Percentiles rank a stretch among this genome's conserved stretches.
phyloP scores from a whole-genome alignment of 2,329 filamentous ascomycete genomes.

The Talaromyces sp. region DNA sequence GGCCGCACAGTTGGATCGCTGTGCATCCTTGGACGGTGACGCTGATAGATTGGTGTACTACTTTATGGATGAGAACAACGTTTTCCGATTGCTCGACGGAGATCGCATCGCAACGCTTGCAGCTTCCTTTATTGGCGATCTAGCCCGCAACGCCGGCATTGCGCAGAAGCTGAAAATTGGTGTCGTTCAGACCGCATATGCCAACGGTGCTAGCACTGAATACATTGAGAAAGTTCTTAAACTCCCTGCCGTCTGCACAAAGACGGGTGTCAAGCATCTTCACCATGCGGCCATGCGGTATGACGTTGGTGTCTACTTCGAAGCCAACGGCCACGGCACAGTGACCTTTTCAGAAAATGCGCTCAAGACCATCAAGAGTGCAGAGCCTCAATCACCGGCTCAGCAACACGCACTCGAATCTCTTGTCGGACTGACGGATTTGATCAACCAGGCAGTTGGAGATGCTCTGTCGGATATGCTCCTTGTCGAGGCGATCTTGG shows the following conservation, averaged over 20 bases:
- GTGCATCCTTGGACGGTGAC: slow-evolving; percentile 90
- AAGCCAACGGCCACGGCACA: slow-evolving; percentile 96
- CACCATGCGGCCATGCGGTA: slow-evolving; percentile 95
- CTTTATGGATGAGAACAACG: slow-evolving; percentile 74
- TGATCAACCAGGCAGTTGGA: slow-evolving; percentile 98
- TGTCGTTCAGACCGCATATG: slow-evolving; percentile 95
- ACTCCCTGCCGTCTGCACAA: slow-evolving; percentile 86
- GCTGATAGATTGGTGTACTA: slow-evolving; percentile 96
- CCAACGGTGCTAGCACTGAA: slow-evolving; percentile 89
- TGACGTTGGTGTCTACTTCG: slow-evolving; percentile 96
- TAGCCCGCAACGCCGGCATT: slow-evolving; percentile 75
- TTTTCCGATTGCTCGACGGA: slow-evolving; percentile 90
- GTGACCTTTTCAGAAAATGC: slow-evolving; percentile 89
- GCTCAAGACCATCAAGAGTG: slow-evolving; percentile 70
- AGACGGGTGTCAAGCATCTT: slow-evolving; percentile 94
- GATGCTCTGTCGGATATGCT: slow-evolving; percentile 95
- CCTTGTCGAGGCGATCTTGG: slow-evolving; percentile 90
- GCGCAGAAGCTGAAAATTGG: slow-evolving; percentile 80
- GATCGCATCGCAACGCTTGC: slow-evolving; percentile 94
- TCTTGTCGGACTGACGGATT: slow-evolving; percentile 74
- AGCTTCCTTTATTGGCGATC: slow-evolving; percentile 87
- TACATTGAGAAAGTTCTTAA: slow-evolving; percentile 86
- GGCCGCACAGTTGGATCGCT: slow-evolving; percentile 69
- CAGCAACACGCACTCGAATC: slow-evolving; percentile 86
- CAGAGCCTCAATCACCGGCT: slow-evolving; percentile 82